phyloP scores from a whole-genome alignment of 768 basidiomycete genomes.

The Mycena sanguinolenta region DNA sequence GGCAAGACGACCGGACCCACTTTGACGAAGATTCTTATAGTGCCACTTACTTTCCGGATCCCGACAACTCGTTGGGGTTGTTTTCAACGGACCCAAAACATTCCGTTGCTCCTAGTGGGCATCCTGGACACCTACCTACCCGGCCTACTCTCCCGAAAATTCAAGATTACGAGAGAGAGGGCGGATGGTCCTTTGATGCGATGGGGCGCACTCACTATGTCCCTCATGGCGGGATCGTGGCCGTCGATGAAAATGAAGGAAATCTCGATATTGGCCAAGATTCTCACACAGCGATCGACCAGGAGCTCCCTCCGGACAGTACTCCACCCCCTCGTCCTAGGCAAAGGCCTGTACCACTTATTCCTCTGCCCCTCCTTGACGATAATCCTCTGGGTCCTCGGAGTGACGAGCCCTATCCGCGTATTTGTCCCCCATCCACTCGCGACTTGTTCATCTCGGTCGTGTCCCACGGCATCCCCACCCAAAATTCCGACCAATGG shows the following conservation, averaged over 20 bases:
- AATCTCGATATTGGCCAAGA: neutral
- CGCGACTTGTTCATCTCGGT: slow-evolving; percentile 1
- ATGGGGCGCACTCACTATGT: slow-evolving; percentile 32
- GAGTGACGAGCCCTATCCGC: slow-evolving; percentile 15
- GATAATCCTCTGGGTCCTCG: slow-evolving; percentile 8
- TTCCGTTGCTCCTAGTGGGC: slow-evolving; percentile 2
- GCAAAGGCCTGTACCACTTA: slow-evolving; percentile 22
- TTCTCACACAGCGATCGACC: slow-evolving; percentile 8
- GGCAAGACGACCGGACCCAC: slow-evolving; percentile 4
- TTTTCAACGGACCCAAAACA: slow-evolving; percentile 22
- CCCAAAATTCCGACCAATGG: no score
- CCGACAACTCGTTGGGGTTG: slow-evolving; percentile 23
- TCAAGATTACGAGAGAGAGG: slow-evolving; percentile 33
- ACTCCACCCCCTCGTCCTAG: slow-evolving; percentile 30
- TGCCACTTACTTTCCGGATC: slow-evolving; percentile 23
- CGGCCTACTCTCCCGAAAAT: slow-evolving; percentile 18
- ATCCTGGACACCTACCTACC: slow-evolving; percentile 1
- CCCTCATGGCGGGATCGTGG: slow-evolving; percentile 31
- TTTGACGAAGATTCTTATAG: slow-evolving; percentile 6
- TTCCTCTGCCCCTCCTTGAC: slow-evolving; percentile 14
- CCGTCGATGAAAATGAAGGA: slow-evolving; percentile 23
- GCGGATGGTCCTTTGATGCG: slow-evolving; percentile 37
- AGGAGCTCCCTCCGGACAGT: slow-evolving; percentile 12
- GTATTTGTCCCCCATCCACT: slow-evolving; percentile 2
- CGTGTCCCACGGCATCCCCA: no score